A percentile compares a stretch with the other conserved stretches of the same genome.
Conservation (phyloP, 768 basidiomycete species). For the Leucocoprinus birnbaumii region DNA sequence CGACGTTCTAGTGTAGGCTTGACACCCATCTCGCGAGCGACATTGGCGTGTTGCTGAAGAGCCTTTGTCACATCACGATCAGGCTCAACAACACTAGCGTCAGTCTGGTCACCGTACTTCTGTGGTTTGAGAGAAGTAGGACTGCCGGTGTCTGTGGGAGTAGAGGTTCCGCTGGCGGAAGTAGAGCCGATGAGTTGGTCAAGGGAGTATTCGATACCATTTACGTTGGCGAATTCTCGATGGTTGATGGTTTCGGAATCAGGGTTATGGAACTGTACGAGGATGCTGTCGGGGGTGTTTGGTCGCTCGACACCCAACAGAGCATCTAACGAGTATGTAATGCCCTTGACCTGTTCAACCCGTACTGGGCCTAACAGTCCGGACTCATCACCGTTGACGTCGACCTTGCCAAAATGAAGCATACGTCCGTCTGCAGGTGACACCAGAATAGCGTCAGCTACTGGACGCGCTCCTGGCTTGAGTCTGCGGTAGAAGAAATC, state of each 20-base stretch:
- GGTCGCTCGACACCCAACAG: constrained; percentile 76
- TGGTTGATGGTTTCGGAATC: constrained; percentile 73
- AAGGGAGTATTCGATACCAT: constrained; percentile 95
- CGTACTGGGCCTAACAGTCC: background rate
- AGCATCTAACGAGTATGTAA: constrained; percentile 94
- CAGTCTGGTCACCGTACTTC: constrained; percentile 67
- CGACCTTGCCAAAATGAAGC: constrained; percentile 87
- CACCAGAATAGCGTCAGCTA: constrained; percentile 74
- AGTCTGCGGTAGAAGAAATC: constrained; percentile 94
- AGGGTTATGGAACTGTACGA: constrained; percentile 31
- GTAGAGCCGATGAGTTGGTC: constrained; percentile 79
- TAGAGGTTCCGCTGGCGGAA: constrained; percentile 6
- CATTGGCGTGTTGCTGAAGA: constrained; percentile 63
- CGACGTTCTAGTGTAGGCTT: constrained; percentile 23
- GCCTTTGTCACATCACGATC: constrained; percentile 50
- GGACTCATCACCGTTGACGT: constrained; percentile 43
- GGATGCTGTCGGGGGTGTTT: constrained; percentile 38
- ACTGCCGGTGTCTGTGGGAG: background rate
- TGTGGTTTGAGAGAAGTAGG: constrained; percentile 34
- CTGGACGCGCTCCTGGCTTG: constrained; percentile 77
- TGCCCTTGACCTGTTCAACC: constrained; percentile 97
- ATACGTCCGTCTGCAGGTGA: constrained; percentile 94
- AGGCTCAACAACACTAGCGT: constrained; percentile 72
- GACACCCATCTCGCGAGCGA: constrained; percentile 71
- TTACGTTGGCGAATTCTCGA: constrained; percentile 91